Evolutionary conservation across 2,329 filamentous ascomycete species (phyloP), one percentile per base, ranked within the genome.

Genomic region (Paraconiothyrium brasiliense): DNA sequence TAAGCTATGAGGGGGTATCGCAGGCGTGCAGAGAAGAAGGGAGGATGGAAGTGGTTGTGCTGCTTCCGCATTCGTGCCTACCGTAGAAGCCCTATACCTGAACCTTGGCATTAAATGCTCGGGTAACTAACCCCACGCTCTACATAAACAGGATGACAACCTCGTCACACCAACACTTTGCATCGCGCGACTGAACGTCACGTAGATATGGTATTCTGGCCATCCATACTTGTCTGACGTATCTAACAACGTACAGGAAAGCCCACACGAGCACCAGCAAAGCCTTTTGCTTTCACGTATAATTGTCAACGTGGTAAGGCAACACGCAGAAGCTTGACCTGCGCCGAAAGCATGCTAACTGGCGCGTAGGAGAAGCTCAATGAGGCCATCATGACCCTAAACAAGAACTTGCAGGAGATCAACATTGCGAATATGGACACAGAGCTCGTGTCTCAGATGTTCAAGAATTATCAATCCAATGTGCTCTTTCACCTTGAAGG

Each of bases 401-500:
- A 98, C 81, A 97, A 93, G 79, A 92, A 88, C 54, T 89, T 99
- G 1, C 70, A 97, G 92, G 94, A 98, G 69, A 97, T 98, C 85
- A 98, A 98, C 75, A 90, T 97, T 59, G 92, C 97, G 74, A 99
- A 98, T 79, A 97, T 98, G 93, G 97, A 99, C 76, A 93, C 97
- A 39, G 95, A 98, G 81, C 86, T 98, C 2, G 95, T 98, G 5
- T 94, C 94, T 0, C 94, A 98, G 77, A 99, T 99, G 95, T 99
- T 98, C 85, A 97, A 98, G 83, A 99, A 98, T 81, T 99, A 99
- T 78, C 94, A 97, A 79, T 97, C 93, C 11, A 99, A 98, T 72
- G 94, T 98, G 14, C 83, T 98, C 6, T 98, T 99, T 78, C 95
- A 99, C 73, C 85, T 99, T 6, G 95, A 98, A 89, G 95, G 95